These are phyloP conservation scores for Trypanosoma vivax DNA, from an alignment of 208 protist genomes.

Conservation along the genomic window DNA sequence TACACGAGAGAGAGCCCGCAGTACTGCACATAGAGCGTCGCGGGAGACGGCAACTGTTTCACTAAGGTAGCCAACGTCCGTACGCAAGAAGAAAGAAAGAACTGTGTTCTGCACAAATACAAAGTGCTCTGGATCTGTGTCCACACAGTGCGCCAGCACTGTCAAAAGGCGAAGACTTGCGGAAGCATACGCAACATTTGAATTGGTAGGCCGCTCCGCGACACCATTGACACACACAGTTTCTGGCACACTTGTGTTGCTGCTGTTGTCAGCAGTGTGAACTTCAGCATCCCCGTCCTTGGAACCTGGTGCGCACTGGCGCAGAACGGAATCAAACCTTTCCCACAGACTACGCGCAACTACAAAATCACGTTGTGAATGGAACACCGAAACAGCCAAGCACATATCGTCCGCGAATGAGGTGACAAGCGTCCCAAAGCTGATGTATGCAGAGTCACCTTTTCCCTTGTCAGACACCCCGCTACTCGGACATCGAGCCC, in stretches of 20 bases:
- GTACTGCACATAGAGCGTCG: conserved; percentile 22
- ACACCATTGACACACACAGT: no score
- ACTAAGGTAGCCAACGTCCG: conserved; percentile 28
- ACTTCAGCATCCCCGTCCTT: background rate
- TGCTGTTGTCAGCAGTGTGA: background rate
- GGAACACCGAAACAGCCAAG: conserved; percentile 15
- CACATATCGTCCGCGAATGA: conserved; percentile 1
- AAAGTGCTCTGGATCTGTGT: conserved; percentile 34
- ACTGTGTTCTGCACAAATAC: conserved; percentile 25
- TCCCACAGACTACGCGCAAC: conserved; percentile 2
- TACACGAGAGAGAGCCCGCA: conserved; percentile 27
- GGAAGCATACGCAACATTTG: no score
- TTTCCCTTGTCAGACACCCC: background rate
- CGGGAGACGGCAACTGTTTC: background rate
- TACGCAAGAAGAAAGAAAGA: conserved; percentile 22
- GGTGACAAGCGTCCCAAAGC: background rate
- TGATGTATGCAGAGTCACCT: background rate
- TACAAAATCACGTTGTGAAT: conserved; percentile 3
- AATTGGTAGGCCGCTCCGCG: no score
- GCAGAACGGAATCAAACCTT: conserved; percentile 5
- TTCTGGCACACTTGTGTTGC: background rate
- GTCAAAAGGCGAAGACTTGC: conserved; percentile 19
- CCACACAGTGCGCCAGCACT: conserved; percentile 27
- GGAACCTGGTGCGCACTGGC: background rate
- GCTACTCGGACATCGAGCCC: no score